Conservation (phyloP, 306 rosid species). For the Casuarina cunninghamiana region DNA sequence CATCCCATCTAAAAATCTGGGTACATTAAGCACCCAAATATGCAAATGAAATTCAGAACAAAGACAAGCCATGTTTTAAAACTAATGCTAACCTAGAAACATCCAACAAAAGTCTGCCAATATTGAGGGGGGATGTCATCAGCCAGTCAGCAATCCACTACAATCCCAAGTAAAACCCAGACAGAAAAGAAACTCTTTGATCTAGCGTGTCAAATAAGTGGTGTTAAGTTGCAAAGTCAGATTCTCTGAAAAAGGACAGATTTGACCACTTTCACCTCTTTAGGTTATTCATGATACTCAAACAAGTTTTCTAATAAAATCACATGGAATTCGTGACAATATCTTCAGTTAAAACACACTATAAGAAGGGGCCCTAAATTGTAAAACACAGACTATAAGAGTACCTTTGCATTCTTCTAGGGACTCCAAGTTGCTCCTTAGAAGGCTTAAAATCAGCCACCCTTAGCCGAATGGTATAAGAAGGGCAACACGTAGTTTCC, state of each 20-base stretch:
- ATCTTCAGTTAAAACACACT: neutral
- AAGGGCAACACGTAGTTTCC: constrained; percentile 92
- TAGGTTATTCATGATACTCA: neutral
- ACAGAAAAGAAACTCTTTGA: neutral
- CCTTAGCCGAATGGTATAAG: constrained; percentile 83
- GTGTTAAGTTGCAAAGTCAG: neutral
- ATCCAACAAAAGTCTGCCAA: neutral
- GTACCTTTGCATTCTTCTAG: constrained; percentile 81
- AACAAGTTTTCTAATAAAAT: neutral
- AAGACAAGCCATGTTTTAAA: no score
- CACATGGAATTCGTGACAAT: neutral
- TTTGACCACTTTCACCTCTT: neutral
- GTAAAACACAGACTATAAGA: constrained; percentile 7
- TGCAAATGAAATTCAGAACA: constrained; percentile 7
- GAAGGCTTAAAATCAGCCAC: constrained; percentile 71
- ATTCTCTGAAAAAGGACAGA: neutral
- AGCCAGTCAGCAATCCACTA: constrained; percentile 2
- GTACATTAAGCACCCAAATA: constrained; percentile 24
- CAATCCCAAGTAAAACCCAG: constrained; percentile 2
- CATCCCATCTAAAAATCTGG: constrained; percentile 82
- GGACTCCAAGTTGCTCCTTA: constrained; percentile 79
- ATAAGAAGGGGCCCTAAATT: neutral
- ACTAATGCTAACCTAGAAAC: neutral
- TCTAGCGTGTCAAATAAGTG: no score
- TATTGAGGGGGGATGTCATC: neutral